Evolutionary conservation across 345 rosid genomes (phyloP), one percentile per base, ranked within the genome.

Genomic region (Linum trigynum): DNA sequence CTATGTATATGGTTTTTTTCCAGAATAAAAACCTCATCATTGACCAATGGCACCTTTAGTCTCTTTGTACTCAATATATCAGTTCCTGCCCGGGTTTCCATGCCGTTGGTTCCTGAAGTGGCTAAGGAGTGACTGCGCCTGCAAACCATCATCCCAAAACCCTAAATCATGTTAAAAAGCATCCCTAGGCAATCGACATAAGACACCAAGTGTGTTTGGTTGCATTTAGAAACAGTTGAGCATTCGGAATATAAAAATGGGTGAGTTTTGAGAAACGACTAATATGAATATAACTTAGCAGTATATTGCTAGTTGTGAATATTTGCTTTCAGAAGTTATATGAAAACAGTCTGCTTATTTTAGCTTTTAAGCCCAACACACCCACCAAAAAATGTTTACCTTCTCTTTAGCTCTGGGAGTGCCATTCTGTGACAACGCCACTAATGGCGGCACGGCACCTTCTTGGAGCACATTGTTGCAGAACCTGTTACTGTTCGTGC

Each of bases 361-460:
- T 17, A 39, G 39, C 37, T 62, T 57, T 57, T 59, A 11, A 48
- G 8, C 36, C 59, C 62, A 55, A 32, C 57, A 59, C 15, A 39
- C 56, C 5, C 32, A 45, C 16, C 0, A 7, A 48, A 17, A 32
- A 63, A 38, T 12, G 38, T 0, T 5, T 67, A 91, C 99, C 96
- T 95, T 95, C 71, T 89, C 99, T 86, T 74, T 91, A 63, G 89
- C 97, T 71, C 97, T 82, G 17, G 89, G 78, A 50, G 97, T 89
- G 77, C 99, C 99, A 16, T 92, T 74, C 68, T 82, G 91, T 36
- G 95, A 84, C 67, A 95, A 78, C 15, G 90, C 95, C 77, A 91
- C 92, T 32, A 95, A 75, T 41, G 99, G 97, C 7, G 96, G 99
- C 64, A 89, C 89, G 50, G 85, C 97, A 57, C 99, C 96, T 80